Percentiles rank a stretch among this genome's conserved stretches.
These are phyloP conservation scores for Magnolia changhungtana DNA, from an alignment of 164 flowering plant genomes.

Conservation along the genomic window DNA sequence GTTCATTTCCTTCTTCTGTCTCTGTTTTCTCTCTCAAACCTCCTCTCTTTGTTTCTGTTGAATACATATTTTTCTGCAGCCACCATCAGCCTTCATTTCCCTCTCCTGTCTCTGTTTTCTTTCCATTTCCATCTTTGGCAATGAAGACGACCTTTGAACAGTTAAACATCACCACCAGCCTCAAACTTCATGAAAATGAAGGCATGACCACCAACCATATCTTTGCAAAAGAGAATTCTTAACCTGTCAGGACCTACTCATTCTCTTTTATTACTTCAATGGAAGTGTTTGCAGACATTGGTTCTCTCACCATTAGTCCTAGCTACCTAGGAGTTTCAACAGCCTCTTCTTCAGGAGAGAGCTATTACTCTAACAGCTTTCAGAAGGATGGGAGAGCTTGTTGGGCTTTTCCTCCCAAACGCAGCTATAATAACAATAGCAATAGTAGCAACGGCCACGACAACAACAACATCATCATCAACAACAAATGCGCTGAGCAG, in stretches of 20 bases:
- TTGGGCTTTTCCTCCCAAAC: conserved; percentile 32
- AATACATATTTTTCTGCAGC: too few relatives aligned
- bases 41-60: conserved; percentile 1
- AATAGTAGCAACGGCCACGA: neutral
- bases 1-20: neutral
- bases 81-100: neutral
- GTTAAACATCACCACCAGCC: conserved; percentile 22
- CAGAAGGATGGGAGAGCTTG: conserved; percentile 7
- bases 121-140: conserved; percentile 6
- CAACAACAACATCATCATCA: neutral
- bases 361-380: conserved; percentile 16
- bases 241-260: conserved; percentile 7
- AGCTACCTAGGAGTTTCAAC: conserved; percentile 18
- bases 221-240: conserved; percentile 14
- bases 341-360: conserved; percentile 39
- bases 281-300: conserved; percentile 56
- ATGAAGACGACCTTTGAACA: conserved; percentile 48
- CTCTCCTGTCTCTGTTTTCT: neutral
- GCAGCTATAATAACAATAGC: conserved; percentile 11
- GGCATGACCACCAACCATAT: conserved; percentile 33
- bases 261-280: conserved; percentile 26
- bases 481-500: conserved; percentile 1
- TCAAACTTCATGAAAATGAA: conserved; percentile 26
- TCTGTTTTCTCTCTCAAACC: too few relatives aligned
- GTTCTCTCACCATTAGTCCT: conserved; percentile 47